Evolutionary conservation across 768 basidiomycete species (phyloP).

Genomic region (Daedaleopsis sinensis): DNA sequence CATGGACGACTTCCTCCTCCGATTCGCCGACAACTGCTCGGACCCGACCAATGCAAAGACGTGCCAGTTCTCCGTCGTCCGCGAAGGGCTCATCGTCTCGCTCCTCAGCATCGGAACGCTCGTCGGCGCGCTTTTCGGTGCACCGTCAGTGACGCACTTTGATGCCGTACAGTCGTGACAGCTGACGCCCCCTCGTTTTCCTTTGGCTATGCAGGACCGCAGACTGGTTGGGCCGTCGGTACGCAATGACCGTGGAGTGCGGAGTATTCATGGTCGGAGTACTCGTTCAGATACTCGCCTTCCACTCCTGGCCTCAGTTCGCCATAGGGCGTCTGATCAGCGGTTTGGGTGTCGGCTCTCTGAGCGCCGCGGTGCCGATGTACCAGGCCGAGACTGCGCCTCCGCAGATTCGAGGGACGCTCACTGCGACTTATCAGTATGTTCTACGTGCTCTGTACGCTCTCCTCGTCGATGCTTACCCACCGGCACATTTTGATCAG

Average conservation of each 20-base stretch:
- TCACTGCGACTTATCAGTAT: slow-evolving; percentile 47
- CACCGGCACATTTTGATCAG: slow-evolving; percentile 29
- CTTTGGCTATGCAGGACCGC: slow-evolving; percentile 45
- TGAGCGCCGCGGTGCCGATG: slow-evolving; percentile 71
- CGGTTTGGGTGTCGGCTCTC: slow-evolving; percentile 69
- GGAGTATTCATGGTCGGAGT: slow-evolving; percentile 60
- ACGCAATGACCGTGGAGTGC: slow-evolving; percentile 68
- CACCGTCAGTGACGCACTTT: slow-evolving; percentile 46
- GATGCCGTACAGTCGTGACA: background rate
- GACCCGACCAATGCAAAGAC: slow-evolving; percentile 41
- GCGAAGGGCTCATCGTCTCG: slow-evolving; percentile 70
- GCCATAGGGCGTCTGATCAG: slow-evolving; percentile 66
- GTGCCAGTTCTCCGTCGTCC: slow-evolving; percentile 57
- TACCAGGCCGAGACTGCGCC: slow-evolving; percentile 78
- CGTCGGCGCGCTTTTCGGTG: slow-evolving; percentile 61
- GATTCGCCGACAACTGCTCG: slow-evolving; percentile 56
- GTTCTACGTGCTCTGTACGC: background rate
- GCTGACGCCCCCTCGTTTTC: background rate
- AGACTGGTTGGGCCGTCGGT: slow-evolving; percentile 65
- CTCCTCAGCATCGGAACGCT: slow-evolving; percentile 73
- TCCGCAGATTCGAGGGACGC: slow-evolving; percentile 67
- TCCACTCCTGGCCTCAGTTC: slow-evolving; percentile 64
- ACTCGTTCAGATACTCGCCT: slow-evolving; percentile 57
- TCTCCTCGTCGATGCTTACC: slow-evolving; percentile 38
- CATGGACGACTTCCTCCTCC: slow-evolving; percentile 68